Percentiles rank a stretch among this genome's conserved stretches.
phyloP scores from a whole-genome alignment of 2,329 filamentous ascomycete genomes.

The Plectosphaerella cucumerina region DNA sequence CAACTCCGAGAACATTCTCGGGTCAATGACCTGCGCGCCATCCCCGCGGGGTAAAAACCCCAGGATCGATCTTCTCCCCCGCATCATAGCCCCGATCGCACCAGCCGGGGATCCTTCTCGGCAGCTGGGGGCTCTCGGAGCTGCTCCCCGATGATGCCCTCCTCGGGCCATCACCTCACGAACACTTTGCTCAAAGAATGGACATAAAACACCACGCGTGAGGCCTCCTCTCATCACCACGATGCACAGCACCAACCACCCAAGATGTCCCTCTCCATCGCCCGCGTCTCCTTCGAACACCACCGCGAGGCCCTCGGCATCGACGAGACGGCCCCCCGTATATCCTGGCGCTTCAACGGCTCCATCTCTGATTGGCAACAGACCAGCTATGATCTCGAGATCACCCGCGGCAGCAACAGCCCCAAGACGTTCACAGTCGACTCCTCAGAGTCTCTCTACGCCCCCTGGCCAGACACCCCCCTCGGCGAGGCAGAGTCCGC shows the following conservation, averaged over 20 bases:
- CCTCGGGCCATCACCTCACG: too few species aligned
- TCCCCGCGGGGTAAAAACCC: too few species aligned
- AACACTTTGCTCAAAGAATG: too few species aligned
- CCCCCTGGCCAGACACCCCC: constrained; percentile 37
- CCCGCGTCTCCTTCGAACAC: constrained; percentile 36
- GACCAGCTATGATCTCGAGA: constrained; percentile 37
- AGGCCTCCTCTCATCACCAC: too few species aligned
- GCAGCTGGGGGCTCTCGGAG: too few species aligned
- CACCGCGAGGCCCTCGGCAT: constrained; percentile 37
- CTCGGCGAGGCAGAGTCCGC: constrained; percentile 26
- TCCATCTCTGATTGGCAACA: constrained; percentile 36
- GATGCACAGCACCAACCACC: neutral
- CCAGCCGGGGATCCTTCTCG: too few species aligned
- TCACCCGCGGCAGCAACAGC: constrained; percentile 18
- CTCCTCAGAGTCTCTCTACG: constrained; percentile 32
- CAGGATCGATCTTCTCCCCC: too few species aligned
- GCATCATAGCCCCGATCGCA: too few species aligned
- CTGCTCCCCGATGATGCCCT: too few species aligned
- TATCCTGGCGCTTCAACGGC: constrained; percentile 42
- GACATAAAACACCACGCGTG: too few species aligned
- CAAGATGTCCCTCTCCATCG: constrained; percentile 32
- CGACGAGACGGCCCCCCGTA: constrained; percentile 34
- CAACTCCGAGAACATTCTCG: too few species aligned
- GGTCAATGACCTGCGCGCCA: too few species aligned
- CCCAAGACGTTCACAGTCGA: constrained; percentile 19